These are phyloP conservation scores for Papiliotrema terrestris DNA, from an alignment of 1,284 basidiomycete genomes.

Conservation along the genomic window DNA sequence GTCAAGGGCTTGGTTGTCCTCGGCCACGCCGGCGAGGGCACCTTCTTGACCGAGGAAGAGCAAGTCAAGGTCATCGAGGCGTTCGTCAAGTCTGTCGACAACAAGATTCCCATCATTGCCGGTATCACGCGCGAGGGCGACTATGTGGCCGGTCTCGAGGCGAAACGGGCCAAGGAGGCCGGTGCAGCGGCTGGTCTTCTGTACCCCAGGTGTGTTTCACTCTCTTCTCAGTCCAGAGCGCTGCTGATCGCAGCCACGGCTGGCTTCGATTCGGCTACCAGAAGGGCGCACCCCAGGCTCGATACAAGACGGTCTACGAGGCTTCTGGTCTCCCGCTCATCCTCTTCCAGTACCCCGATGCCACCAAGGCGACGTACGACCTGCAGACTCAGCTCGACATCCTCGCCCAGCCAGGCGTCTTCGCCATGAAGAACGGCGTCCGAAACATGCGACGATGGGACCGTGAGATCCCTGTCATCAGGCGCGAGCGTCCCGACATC, in stretches of 20 bases:
- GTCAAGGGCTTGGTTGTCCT: conserved; percentile 19
- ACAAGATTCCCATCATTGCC: conserved; percentile 19
- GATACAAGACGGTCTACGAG: conserved; percentile 16
- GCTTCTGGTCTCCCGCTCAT: conserved; percentile 16
- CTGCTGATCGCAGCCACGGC: conserved; percentile 6
- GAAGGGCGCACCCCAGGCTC: conserved; percentile 12
- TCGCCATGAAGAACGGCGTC: conserved; percentile 20
- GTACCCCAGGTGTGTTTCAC: conserved; percentile 10
- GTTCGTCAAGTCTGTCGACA: conserved; percentile 17
- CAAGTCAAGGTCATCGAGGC: conserved; percentile 14
- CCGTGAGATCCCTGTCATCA: conserved; percentile 11
- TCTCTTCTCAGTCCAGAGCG: not conserved
- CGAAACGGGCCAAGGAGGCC: conserved; percentile 16
- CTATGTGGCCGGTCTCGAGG: conserved; percentile 14
- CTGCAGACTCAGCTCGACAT: conserved; percentile 17
- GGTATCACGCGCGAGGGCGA: conserved; percentile 19
- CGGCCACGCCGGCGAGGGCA: conserved; percentile 18
- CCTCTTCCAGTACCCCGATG: conserved; percentile 18
- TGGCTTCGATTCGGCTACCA: conserved; percentile 19
- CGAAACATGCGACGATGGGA: conserved; percentile 13
- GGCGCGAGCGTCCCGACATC: conserved; percentile 6
- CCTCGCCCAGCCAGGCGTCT: conserved; percentile 16
- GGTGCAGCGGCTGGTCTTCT: conserved; percentile 16
- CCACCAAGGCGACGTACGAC: conserved; percentile 16
- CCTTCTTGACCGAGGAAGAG: conserved; percentile 17